Base-by-base conservation (phyloP, 768 basidiomycete genomes). In the Vishniacozyma victoriae region DNA sequence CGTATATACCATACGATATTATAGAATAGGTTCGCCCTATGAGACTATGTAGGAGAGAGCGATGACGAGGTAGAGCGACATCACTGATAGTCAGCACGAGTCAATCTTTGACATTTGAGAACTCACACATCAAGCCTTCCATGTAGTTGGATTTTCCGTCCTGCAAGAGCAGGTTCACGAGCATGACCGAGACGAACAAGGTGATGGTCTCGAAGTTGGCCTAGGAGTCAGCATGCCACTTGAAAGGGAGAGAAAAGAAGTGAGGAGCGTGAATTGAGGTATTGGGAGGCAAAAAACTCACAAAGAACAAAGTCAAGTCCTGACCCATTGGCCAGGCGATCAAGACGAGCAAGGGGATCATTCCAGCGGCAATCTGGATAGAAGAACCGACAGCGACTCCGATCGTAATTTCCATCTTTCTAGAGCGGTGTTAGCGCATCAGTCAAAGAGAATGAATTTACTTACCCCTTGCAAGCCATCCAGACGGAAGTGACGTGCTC, bases 281-380 rank as follows among this genome's bases (percentile, higher is more conserved):
- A 55, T 43, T 43, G 52, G 26, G 51, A 33, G 16, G 24, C 16
- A 47, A 46, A 69, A 7, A 48, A 83, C 84, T 91, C 87, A 64
- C 80, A 57, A 93, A 92, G 76, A 83, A 87, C 22, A 92, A 75
- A 0, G 86, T 87, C 42, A 76, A 53, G 41, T 72, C 59, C 52
- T 72, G 67, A 36, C 62, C 49, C 47, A 76, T 59, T 26, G 81
- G 79, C 91, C 91, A 96, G 19, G 88, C 89, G 51, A 91, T 75
- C 50, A 92, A 80, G 43, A 93, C 89, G 40, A 96, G 76, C 15
- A 91, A 75, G 1, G 91, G 91, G 9, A 96, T 78, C 36, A 90
- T 87, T 54, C 90, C 86, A 1, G 84, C 76, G 1, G 87, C 84
- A 53, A 89, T 87, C 41, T 67, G 72, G 46, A 76, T 74, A 20